phyloP scores from a whole-genome alignment of 768 basidiomycete species.

The Lactarius deliciosus region DNA sequence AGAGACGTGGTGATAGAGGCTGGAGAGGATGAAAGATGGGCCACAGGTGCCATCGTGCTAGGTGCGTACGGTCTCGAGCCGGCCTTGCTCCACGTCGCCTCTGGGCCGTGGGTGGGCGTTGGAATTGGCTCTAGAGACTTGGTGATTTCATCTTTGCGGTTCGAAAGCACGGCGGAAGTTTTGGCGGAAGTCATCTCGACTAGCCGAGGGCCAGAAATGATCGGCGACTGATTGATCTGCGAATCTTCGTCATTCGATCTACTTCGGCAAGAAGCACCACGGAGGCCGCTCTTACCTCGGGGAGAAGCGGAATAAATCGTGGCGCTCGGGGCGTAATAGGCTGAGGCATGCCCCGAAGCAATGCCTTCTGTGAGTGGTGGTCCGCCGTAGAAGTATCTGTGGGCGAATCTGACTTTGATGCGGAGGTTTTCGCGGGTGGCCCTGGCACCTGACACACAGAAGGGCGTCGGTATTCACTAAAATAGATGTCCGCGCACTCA shows the following conservation, averaged over 20 bases:
- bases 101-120: not conserved
- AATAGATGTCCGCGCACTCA: not conserved
- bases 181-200: not conserved
- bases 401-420: not conserved
- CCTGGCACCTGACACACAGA: not conserved
- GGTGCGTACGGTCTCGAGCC: not conserved
- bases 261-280: not conserved
- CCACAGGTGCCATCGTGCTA: not conserved
- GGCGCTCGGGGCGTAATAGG: constrained; percentile 1
- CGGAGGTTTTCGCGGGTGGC: not conserved
- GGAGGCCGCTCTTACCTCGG: constrained; percentile 1
- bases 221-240: constrained; percentile 17
- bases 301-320: constrained; percentile 9
- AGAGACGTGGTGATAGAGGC: not conserved
- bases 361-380: not conserved
- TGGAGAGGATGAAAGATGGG: constrained; percentile 4
- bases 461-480: not conserved
- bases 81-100: not conserved
- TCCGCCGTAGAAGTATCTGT: not conserved
- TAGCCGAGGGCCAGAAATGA: constrained; percentile 12
- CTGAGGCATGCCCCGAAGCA: not conserved
- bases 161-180: not conserved
- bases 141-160: constrained; percentile 1
- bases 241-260: not conserved
- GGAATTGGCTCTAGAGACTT: not conserved